Base-by-base conservation (phyloP, 192 early-diverging fungal species). In the Gigaspora rosea region DNA sequence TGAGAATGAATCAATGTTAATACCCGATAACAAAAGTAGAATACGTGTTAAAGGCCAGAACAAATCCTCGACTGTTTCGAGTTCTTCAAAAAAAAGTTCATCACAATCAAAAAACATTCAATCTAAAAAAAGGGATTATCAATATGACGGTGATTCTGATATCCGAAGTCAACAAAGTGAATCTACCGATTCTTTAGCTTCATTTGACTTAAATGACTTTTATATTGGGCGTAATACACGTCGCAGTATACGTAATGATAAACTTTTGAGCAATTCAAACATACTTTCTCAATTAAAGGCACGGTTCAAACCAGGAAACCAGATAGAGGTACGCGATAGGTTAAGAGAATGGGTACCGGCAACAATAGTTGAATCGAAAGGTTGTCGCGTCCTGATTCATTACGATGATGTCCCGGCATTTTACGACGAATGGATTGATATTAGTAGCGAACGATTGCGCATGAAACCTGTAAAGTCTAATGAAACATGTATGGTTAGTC, bases 341-440 rank as follows among this genome's bases (percentile, higher is more conserved):
- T 85, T 87, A 71, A 88, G 84, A 82, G 82, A 86, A 58, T 91
- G 90, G 90, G 81, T 88, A 77, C 70, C 69, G 15, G 89, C 86
- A 0, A 76, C 78, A 16, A 86, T 91, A n/a, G 73, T 80, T n/a
- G 89, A 86, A 20, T 80, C 89, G 10, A 88, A 86, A 75, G 81
- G 87, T 33, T 90, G 87, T 52, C 78, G 89, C 49, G 80, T 90
- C 1, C 78, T 89, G 33, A 82, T 91, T 27, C 90, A 90, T 70
- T 91, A 91, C 73, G 80, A 81, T 27, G 88, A 88, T 7, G 88
- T 86, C 22, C 80, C 81, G 1, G 76, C 77, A 20, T 68, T 80
- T 54, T 88, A 86, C 73, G 88, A 91, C 67, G 90, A 91, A 76
- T 91, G 90, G 90, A 83, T 91, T 69, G 90, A 91, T 73, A 91